Percentiles rank a stretch among this genome's conserved stretches.
These are phyloP conservation scores for Camellia lanceoleosa DNA, from an alignment of 148 eudicot genomes.

Conservation along the genomic window DNA sequence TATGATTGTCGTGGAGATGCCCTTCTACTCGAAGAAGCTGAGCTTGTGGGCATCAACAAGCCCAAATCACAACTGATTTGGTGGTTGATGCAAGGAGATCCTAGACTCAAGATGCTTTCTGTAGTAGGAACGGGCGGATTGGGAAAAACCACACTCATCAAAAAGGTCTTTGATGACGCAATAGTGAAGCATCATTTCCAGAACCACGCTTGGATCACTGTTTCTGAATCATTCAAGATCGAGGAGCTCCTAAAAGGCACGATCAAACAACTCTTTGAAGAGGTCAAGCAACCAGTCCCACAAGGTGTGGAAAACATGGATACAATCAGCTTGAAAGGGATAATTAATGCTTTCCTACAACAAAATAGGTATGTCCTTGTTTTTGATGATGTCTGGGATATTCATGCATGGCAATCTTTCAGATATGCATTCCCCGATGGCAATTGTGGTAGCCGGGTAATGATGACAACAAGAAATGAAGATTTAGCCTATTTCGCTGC, in stretches of 20 bases:
- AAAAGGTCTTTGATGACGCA: too few species aligned
- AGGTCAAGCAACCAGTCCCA: conserved; percentile 12
- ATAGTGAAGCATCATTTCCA: too few species aligned
- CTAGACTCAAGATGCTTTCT: conserved; percentile 11
- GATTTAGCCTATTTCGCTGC: conserved; percentile 5
- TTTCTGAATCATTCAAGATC: too few species aligned
- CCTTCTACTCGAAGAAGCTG: conserved; percentile 18
- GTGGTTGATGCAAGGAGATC: not conserved
- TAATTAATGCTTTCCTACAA: conserved; percentile 3
- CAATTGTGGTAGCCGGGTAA: conserved; percentile 18
- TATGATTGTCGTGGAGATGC: conserved; percentile 18
- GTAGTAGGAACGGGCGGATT: conserved; percentile 2
- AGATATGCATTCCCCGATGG: conserved; percentile 6
- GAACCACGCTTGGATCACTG: too few species aligned
- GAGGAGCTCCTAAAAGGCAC: not conserved
- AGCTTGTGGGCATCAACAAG: not conserved
- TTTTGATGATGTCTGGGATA: conserved; percentile 14
- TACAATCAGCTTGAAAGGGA: not conserved
- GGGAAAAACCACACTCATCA: not conserved
- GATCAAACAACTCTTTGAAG: conserved; percentile 2
- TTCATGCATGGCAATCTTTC: conserved; percentile 7
- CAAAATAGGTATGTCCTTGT: too few species aligned
- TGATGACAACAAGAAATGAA: conserved; percentile 13
- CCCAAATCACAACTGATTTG: not conserved
- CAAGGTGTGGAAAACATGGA: conserved; percentile 12